A percentile compares a stretch with the other conserved stretches of the same genome.
phyloP scores from a whole-genome alignment of 2,329 filamentous ascomycete genomes.

The Clonostachys rosea region DNA sequence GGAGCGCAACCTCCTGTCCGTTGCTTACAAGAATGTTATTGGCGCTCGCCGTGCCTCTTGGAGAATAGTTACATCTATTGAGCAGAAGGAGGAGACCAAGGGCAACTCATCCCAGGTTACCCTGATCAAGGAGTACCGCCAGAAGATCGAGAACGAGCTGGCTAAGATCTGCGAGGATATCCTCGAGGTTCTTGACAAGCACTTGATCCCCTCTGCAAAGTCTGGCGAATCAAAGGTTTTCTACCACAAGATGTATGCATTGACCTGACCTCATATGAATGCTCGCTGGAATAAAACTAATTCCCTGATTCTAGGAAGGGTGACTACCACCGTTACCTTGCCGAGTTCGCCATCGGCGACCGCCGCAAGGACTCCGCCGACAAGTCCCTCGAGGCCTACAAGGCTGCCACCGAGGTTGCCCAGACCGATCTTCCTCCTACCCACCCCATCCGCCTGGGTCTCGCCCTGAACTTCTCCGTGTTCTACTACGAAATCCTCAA shows the following conservation, averaged over 20 bases:
- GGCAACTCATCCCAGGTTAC: conserved; percentile 86
- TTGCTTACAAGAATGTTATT: conserved; percentile 99
- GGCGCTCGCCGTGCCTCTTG: conserved; percentile 94
- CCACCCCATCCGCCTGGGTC: conserved; percentile 95
- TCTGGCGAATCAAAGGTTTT: conserved; percentile 98
- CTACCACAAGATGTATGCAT: conserved; percentile 95
- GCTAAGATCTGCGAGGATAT: conserved; percentile 98
- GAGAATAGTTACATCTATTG: conserved; percentile 97
- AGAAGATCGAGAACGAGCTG: conserved; percentile 96
- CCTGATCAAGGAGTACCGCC: conserved; percentile 96
- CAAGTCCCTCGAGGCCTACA: conserved; percentile 95
- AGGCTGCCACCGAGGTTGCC: conserved; percentile 92
- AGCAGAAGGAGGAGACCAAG: conserved; percentile 99
- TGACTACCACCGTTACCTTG: conserved; percentile 98
- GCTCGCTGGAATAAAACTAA: conserved; percentile 1
- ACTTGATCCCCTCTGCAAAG: conserved; percentile 90
- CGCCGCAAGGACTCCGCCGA: conserved; percentile 93
- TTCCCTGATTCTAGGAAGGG: conserved; percentile 71
- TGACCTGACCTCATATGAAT: background rate
- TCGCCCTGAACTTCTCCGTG: conserved; percentile 98
- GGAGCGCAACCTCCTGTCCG: conserved; percentile 94
- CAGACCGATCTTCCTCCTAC: conserved; percentile 97
- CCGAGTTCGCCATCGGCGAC: conserved; percentile 92
- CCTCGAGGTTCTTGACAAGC: conserved; percentile 87
- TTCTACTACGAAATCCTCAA: conserved; percentile 99